Evolutionary conservation across 192 early-diverging fungal species (phyloP), one percentile per base, ranked within the genome.

Genomic region (Powellomyces hirtus): DNA sequence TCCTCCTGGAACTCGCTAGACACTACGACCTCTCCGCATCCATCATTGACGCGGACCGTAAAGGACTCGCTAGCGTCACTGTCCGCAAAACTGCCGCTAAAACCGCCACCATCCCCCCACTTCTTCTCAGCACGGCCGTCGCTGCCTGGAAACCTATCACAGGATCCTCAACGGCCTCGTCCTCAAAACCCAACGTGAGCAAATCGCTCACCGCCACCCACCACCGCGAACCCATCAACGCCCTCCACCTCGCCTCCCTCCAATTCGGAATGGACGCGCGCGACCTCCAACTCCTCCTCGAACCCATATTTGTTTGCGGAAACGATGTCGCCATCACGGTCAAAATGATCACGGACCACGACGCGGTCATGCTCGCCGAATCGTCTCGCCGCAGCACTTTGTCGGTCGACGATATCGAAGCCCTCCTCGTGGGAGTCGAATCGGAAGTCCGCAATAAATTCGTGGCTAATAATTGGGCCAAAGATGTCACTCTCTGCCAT

Each of bases 11-110:
- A 13, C 77, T 95, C 55, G 87, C 84, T 16, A 77, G 80, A n/a
- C 80, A 85, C 50, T 96, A 95, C 77, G 77, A 86, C 50, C 78
- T 94, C 35, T 66, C 75, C 0, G 87, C 87, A 34, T 86, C 90
- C 50, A 86, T 90, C n/a, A 71, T 94, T 10, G 96, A 98, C 75
- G 82, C 84, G 26, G 88, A 93, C 24, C 56, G 67, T 71, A 90
- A 70, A 38, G 66, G 46, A 16, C 72, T 68, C 31, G 67, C 89
- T 14, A 93, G 87, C 24, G 89, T 94, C 1, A 77, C 82, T 6
- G 70, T 87, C 46, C 78, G 82, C 14, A 83, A 88, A 64, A 81
- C 70, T 16, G 63, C 63, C 0, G 34, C 45, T 1, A 37, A 38
- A 42, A 50, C 42, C 10, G 42, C 77, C 45, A 24, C 38, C 1